Percentiles rank a stretch among this genome's conserved stretches.
These are phyloP conservation scores for Pisolithus marmoratus DNA, from an alignment of 768 basidiomycete species.

Conservation along the genomic window DNA sequence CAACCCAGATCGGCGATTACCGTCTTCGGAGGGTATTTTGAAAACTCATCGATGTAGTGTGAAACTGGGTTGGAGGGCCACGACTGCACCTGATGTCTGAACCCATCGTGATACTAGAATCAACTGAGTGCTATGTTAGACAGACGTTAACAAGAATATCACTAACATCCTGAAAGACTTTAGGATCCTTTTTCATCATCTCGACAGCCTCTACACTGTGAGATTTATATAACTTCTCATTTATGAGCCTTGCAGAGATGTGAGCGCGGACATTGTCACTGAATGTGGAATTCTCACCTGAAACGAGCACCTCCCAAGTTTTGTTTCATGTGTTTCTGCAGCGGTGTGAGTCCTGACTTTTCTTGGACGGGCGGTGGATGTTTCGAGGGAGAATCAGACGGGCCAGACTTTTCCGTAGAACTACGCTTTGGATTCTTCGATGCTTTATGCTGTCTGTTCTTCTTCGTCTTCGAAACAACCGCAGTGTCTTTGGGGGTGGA, in stretches of 20 bases:
- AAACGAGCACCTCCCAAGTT: slow-evolving; percentile 85
- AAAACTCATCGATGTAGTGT: slow-evolving; percentile 64
- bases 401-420: slow-evolving; percentile 13
- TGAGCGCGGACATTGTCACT: slow-evolving; percentile 6
- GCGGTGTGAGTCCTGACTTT: slow-evolving; percentile 46
- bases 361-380: slow-evolving; percentile 8
- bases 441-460: slow-evolving; percentile 13
- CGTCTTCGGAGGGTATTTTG: slow-evolving; percentile 55
- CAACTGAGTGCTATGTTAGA: slow-evolving; percentile 6
- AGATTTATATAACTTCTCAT: slow-evolving; percentile 89
- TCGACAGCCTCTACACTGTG: slow-evolving; percentile 65
- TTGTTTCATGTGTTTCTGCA: slow-evolving; percentile 76
- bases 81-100: slow-evolving; percentile 82
- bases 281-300: slow-evolving; percentile 41
- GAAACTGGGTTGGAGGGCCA: slow-evolving; percentile 96
- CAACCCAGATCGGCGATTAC: slow-evolving; percentile 93
- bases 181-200: slow-evolving; percentile 82
- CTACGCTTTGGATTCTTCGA: slow-evolving; percentile 4
- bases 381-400: slow-evolving; percentile 16
- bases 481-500: slow-evolving; percentile 9
- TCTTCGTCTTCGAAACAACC: slow-evolving; percentile 7
- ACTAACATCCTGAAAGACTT: slow-evolving; percentile 75
- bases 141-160: slow-evolving; percentile 5
- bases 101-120: slow-evolving; percentile 86
- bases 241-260: slow-evolving; percentile 61